Conservation (phyloP, 345 rosid species). For the Lumnitzera littorea region DNA sequence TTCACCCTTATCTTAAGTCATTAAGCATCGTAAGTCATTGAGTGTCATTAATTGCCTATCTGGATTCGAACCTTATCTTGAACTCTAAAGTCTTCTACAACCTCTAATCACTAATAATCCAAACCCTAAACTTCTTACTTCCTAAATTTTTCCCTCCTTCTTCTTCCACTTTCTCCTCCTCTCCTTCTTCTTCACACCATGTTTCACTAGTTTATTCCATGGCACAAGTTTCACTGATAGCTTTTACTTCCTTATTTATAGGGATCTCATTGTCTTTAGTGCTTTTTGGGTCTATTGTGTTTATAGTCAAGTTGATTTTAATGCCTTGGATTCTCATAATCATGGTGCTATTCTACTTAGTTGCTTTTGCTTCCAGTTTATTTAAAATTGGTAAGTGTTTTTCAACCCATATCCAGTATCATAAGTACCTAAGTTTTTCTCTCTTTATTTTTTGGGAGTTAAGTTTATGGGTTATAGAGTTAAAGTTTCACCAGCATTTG, state of each 20-base stretch:
- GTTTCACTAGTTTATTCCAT: neutral
- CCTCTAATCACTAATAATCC: slow-evolving; percentile 6
- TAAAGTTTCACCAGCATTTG: too few relatives aligned
- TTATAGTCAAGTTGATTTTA: slow-evolving; percentile 16
- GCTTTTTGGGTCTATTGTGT: slow-evolving; percentile 16
- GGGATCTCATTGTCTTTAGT: slow-evolving; percentile 13
- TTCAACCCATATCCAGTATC: too few relatives aligned
- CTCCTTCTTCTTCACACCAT: too few relatives aligned
- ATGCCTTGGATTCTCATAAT: slow-evolving; percentile 11
- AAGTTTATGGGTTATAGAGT: too few relatives aligned
- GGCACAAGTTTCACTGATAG: slow-evolving; percentile 10
- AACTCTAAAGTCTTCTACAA: slow-evolving; percentile 1
- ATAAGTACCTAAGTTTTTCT: too few relatives aligned
- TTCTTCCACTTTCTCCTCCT: slow-evolving; percentile 2
- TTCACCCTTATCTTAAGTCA: too few relatives aligned
- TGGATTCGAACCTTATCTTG: too few relatives aligned
- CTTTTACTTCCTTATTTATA: slow-evolving; percentile 9
- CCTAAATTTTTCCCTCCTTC: neutral
- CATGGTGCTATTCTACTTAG: slow-evolving; percentile 5
- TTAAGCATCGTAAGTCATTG: too few relatives aligned
- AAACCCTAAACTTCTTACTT: slow-evolving; percentile 4
- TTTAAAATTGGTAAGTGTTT: neutral
- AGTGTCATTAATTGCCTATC: too few relatives aligned
- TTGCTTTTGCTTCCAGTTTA: slow-evolving; percentile 6
- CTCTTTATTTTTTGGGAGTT: too few relatives aligned